These are phyloP conservation scores for Schwanniomyces sp. DNA, from an alignment of 805 yeast species.

Conservation along the genomic window DNA sequence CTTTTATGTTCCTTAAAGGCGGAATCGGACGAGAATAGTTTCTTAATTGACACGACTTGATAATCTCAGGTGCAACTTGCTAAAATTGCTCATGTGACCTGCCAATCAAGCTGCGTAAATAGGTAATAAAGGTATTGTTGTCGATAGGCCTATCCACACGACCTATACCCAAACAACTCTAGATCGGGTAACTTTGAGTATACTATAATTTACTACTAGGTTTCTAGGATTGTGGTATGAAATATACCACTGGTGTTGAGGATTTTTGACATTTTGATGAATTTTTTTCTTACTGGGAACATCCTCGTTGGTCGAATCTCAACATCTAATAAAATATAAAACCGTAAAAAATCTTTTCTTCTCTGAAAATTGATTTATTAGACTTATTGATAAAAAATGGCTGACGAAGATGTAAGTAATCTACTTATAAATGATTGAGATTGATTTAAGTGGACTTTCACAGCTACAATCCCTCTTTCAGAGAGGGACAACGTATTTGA, in stretches of 20 bases:
- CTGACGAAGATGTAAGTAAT: conserved; percentile 12
- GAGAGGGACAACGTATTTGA: background rate
- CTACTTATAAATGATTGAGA: background rate
- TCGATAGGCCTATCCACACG: background rate
- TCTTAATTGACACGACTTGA: background rate
- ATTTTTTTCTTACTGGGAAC: background rate
- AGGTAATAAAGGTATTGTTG: background rate
- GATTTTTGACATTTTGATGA: background rate
- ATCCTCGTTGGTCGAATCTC: conserved; percentile 1
- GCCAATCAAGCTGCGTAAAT: background rate
- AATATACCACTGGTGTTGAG: conserved; percentile 1
- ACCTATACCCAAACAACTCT: background rate
- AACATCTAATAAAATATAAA: background rate
- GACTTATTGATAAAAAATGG: conserved; percentile 6
- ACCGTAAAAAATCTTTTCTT: background rate
- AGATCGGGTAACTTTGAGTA: conserved; percentile 11
- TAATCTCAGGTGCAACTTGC: background rate
- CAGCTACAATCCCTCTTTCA: background rate
- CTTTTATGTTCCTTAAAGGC: too few relatives aligned
- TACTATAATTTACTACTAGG: conserved; percentile 5
- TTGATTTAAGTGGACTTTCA: background rate
- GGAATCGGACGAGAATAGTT: background rate
- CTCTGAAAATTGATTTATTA: background rate
- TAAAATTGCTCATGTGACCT: conserved; percentile 2
- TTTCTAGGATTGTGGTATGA: conserved; percentile 1